Percentiles rank a stretch among this genome's conserved stretches.
Evolutionary conservation across 2,329 filamentous ascomycete species (phyloP).

Genomic region (Neonectria ditissima): DNA sequence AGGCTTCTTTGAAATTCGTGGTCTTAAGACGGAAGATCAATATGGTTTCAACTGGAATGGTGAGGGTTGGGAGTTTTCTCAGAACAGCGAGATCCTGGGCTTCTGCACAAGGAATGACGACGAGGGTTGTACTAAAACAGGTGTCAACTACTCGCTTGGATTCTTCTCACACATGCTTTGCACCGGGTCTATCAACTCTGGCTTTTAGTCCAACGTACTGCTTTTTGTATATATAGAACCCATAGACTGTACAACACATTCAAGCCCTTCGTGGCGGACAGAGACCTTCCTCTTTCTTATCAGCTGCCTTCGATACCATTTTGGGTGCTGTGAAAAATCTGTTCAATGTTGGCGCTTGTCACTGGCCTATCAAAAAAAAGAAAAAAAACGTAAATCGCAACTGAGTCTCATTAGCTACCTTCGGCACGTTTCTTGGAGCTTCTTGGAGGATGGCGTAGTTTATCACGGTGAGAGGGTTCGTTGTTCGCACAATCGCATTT

Average conservation of each 20-base stretch:
- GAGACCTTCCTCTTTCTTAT: too few relatives aligned
- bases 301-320: too few relatives aligned
- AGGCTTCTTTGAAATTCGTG: constrained; percentile 3
- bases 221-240: neutral
- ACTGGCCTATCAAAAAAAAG: too few relatives aligned
- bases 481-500: too few relatives aligned
- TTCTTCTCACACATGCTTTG: constrained; percentile 2
- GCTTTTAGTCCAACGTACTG: neutral
- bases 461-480: too few relatives aligned
- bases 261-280: too few relatives aligned
- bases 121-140: neutral
- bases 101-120: neutral
- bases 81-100: constrained; percentile 2
- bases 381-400: too few relatives aligned
- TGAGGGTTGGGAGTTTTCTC: constrained; percentile 3
- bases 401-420: too few relatives aligned
- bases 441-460: too few relatives aligned
- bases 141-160: constrained; percentile 3
- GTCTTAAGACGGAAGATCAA: neutral
- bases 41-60: constrained; percentile 1
- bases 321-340: too few relatives aligned
- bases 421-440: too few relatives aligned
- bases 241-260: neutral
- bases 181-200: neutral
- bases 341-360: too few relatives aligned